Evolutionary conservation across 345 rosid genomes (phyloP).

Genomic region (Citrus unshiu): DNA sequence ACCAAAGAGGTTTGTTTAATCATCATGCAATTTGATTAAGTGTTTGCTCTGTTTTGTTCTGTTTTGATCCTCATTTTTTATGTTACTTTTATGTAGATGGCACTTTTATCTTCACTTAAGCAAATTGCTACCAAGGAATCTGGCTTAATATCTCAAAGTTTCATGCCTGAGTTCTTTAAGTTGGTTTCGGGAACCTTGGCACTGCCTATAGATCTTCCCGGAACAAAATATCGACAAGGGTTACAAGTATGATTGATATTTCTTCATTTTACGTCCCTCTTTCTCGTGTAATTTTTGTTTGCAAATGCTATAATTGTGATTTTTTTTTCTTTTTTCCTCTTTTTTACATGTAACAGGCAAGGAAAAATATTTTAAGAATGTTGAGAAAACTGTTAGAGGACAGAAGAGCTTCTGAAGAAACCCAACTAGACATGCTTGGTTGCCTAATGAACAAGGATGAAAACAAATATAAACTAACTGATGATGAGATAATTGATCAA

Average conservation of each 20-base stretch:
- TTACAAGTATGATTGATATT: conserved; percentile 36
- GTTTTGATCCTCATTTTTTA: conserved; percentile 1
- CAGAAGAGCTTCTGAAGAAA: conserved; percentile 48
- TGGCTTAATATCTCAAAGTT: conserved; percentile 28
- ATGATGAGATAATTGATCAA: conserved; percentile 79
- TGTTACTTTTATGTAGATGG: conserved; percentile 45
- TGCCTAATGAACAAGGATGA: conserved; percentile 57
- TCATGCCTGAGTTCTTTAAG: conserved; percentile 68
- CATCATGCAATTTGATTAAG: not conserved
- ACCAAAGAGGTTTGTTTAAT: conserved; percentile 62
- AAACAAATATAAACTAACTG: conserved; percentile 37
- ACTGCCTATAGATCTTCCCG: conserved; percentile 69
- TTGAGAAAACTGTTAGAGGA: conserved; percentile 45
- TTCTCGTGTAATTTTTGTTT: not conserved
- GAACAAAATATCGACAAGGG: conserved; percentile 59
- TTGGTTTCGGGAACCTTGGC: conserved; percentile 78
- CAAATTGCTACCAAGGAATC: conserved; percentile 58
- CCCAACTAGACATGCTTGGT: conserved; percentile 64
- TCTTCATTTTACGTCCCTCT: not conserved
- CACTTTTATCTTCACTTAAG: conserved; percentile 63
- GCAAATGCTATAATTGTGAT: not conserved
- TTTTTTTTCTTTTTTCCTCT: not conserved
- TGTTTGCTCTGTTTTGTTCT: conserved; percentile 2
- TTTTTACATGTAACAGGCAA: conserved; percentile 42
- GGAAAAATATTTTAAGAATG: conserved; percentile 50